phyloP scores from a whole-genome alignment of 2,329 filamentous ascomycete species.

The Aspergillus sp. region DNA sequence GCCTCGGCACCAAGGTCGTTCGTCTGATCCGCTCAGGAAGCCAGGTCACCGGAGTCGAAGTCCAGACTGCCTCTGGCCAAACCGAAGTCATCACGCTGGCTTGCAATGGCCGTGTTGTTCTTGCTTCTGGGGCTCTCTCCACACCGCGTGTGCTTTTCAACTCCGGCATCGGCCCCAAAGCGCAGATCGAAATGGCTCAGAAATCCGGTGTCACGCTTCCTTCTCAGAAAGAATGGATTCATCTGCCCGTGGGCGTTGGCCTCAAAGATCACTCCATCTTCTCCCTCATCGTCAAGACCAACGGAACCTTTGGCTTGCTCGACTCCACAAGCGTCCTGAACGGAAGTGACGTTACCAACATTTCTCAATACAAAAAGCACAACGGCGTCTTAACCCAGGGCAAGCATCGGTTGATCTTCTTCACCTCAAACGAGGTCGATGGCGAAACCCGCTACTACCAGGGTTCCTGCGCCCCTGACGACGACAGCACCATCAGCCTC shows the following conservation, averaged over 20 bases:
- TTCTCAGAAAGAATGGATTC: constrained; percentile 42
- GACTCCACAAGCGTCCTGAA: constrained; percentile 13
- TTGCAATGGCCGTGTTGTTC: constrained; percentile 56
- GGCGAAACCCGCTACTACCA: constrained; percentile 21
- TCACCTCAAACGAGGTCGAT: constrained; percentile 20
- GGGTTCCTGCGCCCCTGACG: constrained; percentile 15
- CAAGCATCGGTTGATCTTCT: constrained; percentile 21
- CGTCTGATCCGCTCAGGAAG: constrained; percentile 59
- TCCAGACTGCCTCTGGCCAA: constrained; percentile 14
- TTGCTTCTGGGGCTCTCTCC: constrained; percentile 64
- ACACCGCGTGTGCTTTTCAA: constrained; percentile 62
- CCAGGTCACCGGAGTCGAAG: constrained; percentile 50
- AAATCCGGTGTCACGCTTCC: constrained; percentile 38
- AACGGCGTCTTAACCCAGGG: constrained; percentile 16
- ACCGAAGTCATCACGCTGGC: constrained; percentile 61
- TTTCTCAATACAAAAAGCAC: constrained; percentile 17
- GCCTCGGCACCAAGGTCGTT: constrained; percentile 60
- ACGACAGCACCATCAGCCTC: constrained; percentile 14
- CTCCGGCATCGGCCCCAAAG: constrained; percentile 60
- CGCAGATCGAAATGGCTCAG: constrained; percentile 41
- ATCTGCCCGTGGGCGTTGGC: constrained; percentile 47
- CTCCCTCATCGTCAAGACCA: constrained; percentile 12
- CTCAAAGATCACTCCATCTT: constrained; percentile 38
- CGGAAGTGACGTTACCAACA: constrained; percentile 14
- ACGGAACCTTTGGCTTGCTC: constrained; percentile 12